Evolutionary conservation across 441 rosid genomes (phyloP), one percentile per base, ranked within the genome.

Genomic region (Populus hybrid): DNA sequence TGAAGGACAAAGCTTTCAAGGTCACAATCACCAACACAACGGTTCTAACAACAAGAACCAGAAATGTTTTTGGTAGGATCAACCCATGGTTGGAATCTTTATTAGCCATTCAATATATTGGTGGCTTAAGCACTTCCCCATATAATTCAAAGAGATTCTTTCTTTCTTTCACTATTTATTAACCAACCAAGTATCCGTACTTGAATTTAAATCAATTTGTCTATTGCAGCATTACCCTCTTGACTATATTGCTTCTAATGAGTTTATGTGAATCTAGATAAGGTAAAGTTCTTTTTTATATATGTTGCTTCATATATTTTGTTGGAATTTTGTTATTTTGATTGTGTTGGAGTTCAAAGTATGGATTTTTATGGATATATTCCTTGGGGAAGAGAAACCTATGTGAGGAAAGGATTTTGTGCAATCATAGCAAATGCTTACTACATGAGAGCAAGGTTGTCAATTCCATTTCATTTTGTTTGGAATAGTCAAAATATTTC

Each of bases 401-500:
- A 12, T 46, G 54, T 46, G 26, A 93, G 98, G 97, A 90, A 89
- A 86, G 99, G 99, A 75, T 95, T 95, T 81, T 92, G 97, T 74
- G 95, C 95, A 32, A 84, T 95, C 63, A 95, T 95, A 79, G 98
- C 98, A 78, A 93, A 95, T 82, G 98, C 98, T 73, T 95, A 92
- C 81, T 92, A 76, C 74, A 34, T 88, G 3, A 86, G 85, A 80
- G 98, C 95, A 85, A 95, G 91, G 99, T 26, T 26, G 28, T 26
- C 28, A 26, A 26, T 26, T 26, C 28, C 2, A 0, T 26, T 26
- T 26, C 28, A 0, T 26, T 26, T 26, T 1, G 28, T 1, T 26
- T 1, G 28, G 2, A 26, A 26, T 26, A 1, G 28, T 1, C 1
- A 26, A 26, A 26, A 26, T 1, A 26, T 26, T 26, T 1, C 2